Evolutionary conservation across 768 basidiomycete genomes (phyloP).

Genomic region (Boletus reticulatus): DNA sequence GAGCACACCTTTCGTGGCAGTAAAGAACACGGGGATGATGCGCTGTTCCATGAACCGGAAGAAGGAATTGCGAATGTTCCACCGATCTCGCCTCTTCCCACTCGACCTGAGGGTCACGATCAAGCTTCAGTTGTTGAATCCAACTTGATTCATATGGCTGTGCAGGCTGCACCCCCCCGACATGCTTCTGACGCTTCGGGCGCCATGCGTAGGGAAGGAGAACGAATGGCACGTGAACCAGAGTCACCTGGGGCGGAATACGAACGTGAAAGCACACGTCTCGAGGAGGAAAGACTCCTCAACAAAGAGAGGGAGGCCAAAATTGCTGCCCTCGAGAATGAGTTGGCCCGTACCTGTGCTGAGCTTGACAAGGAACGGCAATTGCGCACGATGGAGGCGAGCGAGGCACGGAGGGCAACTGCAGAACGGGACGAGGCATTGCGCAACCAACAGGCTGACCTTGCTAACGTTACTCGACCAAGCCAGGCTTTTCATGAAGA

Average conservation of each 20-base stretch:
- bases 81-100: too few relatives aligned
- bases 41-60: too few relatives aligned
- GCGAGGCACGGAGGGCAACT: conserved; percentile 42
- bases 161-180: conserved; percentile 53
- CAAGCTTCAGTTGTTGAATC: conserved; percentile 31
- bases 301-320: conserved; percentile 47
- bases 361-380: conserved; percentile 67
- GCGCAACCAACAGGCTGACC: conserved; percentile 60
- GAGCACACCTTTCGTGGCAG: too few relatives aligned
- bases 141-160: conserved; percentile 36
- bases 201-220: conserved; percentile 55
- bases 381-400: conserved; percentile 53
- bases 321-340: conserved; percentile 61
- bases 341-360: conserved; percentile 51
- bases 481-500: conserved; percentile 56
- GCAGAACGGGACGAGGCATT: conserved; percentile 50
- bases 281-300: conserved; percentile 26
- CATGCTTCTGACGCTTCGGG: conserved; percentile 59
- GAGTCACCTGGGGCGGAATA: conserved; percentile 55
- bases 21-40: too few relatives aligned
- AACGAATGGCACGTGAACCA: conserved; percentile 53
- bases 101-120: conserved; percentile 6
- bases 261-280: conserved; percentile 45
- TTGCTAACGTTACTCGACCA: conserved; percentile 70
- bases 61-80: too few relatives aligned